Evolutionary conservation across 1,284 basidiomycete species (phyloP), one percentile per base, ranked within the genome.

Genomic region (Irpex lacteus): DNA sequence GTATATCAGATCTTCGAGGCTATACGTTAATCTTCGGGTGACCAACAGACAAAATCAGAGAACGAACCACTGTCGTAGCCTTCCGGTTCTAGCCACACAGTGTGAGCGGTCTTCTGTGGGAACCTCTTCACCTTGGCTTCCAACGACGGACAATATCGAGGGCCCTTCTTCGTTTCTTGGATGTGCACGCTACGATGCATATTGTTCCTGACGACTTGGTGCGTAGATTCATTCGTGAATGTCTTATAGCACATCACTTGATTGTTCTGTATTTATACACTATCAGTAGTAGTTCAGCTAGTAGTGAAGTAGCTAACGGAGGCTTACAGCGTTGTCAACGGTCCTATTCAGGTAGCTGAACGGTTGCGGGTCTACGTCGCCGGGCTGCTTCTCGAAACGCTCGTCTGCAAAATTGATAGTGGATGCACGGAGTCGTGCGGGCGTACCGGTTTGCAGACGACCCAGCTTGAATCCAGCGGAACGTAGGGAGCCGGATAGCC

Each of bases 61-160:
- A n/a, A 71, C 74, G 59, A 63, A 89, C 91, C 88, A 5, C 92
- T 93, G 66, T 94, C 91, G 66, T 92, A 94, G 0, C 95, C 95
- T 74, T 96, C 95, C 0, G 94, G 95, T 71, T 97, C 95, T 4
- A 97, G 81, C 94, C 94, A 96, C 37, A 96, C 84, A 1, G 80
- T 88, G 71, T 97, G 95, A 11, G 78, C 78, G 2, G 80, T 75
- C 74, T 92, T 94, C 63, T 91, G 77, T 2, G 84, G 83, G 72
- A 96, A 96, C 7, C 93, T 85, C 37, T 87, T 80, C 6, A 96
- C 86, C 73, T 97, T 97, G 15, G 92, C 86, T 72, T 97, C 95
- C 1, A 97, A 82, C 1, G 93, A 95, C 1, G 95, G 95, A 69
- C 95, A 97, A 75, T 96, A 96, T 21, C 95, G 85, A 4, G 95